Conservation (phyloP, 768 basidiomycete species). For the Auriscalpium microsporum region DNA sequence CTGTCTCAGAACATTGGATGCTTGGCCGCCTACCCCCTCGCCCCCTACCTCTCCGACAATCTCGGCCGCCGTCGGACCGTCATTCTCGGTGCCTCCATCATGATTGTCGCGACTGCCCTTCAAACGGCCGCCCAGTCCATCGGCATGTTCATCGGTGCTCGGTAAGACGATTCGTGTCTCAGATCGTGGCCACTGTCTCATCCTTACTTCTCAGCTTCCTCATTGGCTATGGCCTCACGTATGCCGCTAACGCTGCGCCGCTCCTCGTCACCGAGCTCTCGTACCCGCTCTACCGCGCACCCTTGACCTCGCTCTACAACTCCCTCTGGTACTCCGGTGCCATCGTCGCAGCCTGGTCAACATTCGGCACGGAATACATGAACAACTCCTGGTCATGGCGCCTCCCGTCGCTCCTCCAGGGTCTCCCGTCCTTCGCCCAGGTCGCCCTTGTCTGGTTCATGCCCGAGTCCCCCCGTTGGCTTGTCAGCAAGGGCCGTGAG, state of each 20-base stretch:
- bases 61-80: conserved; percentile 31
- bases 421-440: conserved; percentile 25
- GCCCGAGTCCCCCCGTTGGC: conserved; percentile 31
- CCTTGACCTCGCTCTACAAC: conserved; percentile 37
- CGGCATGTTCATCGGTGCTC: conserved; percentile 36
- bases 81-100: conserved; percentile 30
- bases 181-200: background rate
- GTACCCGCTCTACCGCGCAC: conserved; percentile 39
- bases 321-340: conserved; percentile 34
- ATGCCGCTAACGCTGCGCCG: conserved; percentile 36
- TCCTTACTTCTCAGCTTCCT: conserved; percentile 19
- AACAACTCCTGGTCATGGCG: conserved; percentile 33
- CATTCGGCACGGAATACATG: conserved; percentile 36
- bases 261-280: conserved; percentile 43
- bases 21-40: conserved; percentile 29
- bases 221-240: conserved; percentile 36
- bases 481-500: conserved; percentile 24
- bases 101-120: conserved; percentile 30
- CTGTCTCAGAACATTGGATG: conserved; percentile 30
- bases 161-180: conserved; percentile 18
- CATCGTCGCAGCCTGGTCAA: conserved; percentile 29
- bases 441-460: conserved; percentile 32
- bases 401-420: conserved; percentile 32
- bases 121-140: conserved; percentile 32
- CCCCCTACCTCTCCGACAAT: conserved; percentile 33